These are phyloP conservation scores for Leucaena leucocephala DNA, from an alignment of 306 rosid genomes.

Conservation along the genomic window DNA sequence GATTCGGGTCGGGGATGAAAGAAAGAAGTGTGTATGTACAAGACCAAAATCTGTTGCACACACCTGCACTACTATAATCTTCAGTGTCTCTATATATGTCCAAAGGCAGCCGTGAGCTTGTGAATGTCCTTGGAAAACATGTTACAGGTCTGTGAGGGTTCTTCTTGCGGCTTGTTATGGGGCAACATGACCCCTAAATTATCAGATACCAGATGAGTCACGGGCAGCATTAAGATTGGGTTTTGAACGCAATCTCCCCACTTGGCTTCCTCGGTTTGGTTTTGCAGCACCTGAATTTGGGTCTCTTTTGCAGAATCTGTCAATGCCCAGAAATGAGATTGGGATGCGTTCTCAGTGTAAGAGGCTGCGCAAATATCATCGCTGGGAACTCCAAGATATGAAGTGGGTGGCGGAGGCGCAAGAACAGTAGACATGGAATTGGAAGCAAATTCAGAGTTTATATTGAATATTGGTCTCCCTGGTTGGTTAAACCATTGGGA, in stretches of 20 bases:
- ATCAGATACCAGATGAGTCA: slow-evolving; percentile 42
- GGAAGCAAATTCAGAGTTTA: slow-evolving; percentile 50
- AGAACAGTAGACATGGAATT: slow-evolving; percentile 35
- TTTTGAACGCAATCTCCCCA: slow-evolving; percentile 52
- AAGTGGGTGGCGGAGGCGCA: slow-evolving; percentile 32
- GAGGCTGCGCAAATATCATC: slow-evolving; percentile 37
- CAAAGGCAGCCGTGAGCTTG: slow-evolving; percentile 52
- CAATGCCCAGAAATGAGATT: slow-evolving; percentile 46
- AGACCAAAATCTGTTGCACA: slow-evolving; percentile 43
- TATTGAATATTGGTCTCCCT: slow-evolving; percentile 40
- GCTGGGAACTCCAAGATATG: slow-evolving; percentile 43
- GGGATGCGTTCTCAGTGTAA: background rate
- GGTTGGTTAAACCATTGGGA: slow-evolving; percentile 50
- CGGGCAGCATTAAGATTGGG: slow-evolving; percentile 52
- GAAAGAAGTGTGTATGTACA: slow-evolving; percentile 43
- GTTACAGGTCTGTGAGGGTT: slow-evolving; percentile 36
- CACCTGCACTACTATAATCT: slow-evolving; percentile 38
- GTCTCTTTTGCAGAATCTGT: slow-evolving; percentile 42
- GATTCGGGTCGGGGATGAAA: slow-evolving; percentile 31
- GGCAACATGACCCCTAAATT: slow-evolving; percentile 43
- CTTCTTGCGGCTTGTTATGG: slow-evolving; percentile 46
- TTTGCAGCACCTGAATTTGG: slow-evolving; percentile 43
- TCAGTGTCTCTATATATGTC: slow-evolving; percentile 44
- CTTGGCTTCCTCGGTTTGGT: slow-evolving; percentile 43
- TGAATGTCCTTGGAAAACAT: slow-evolving; percentile 48